Evolutionary conservation across 23 red algal genomes (phyloP).

Genomic region (Gracilaria vermiculophylla): DNA sequence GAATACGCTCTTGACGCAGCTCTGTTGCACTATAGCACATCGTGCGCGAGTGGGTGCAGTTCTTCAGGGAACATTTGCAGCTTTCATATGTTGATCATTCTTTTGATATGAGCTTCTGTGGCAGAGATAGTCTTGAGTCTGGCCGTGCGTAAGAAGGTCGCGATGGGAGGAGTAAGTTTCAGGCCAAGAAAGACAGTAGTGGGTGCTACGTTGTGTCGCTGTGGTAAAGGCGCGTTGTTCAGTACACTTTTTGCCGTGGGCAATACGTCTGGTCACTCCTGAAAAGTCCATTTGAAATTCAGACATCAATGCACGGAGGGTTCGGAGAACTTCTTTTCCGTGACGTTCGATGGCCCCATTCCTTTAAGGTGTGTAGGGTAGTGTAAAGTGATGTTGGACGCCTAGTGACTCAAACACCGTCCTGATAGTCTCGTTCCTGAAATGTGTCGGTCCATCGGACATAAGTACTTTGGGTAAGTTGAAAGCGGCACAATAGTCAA

Average conservation of each 20-base stretch:
- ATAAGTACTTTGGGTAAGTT: slow-evolving; percentile 4
- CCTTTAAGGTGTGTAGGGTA: slow-evolving; percentile 17
- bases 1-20: neutral
- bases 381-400: slow-evolving; percentile 32
- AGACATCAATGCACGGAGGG: neutral
- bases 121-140: neutral
- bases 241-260: neutral
- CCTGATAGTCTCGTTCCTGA: slow-evolving; percentile 32
- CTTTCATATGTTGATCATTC: neutral
- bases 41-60: slow-evolving; percentile 7
- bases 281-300: neutral
- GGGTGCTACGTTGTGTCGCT: neutral
- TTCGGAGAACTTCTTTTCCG: neutral
- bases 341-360: neutral
- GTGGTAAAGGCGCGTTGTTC: slow-evolving; percentile 7
- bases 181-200: slow-evolving; percentile 10
- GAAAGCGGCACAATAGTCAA: slow-evolving; percentile 23
- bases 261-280: slow-evolving; percentile 10
- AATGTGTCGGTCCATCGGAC: slow-evolving; percentile 25
- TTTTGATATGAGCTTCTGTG: slow-evolving; percentile 4
- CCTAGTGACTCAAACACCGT: neutral
- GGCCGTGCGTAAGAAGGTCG: neutral
- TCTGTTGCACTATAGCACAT: neutral
- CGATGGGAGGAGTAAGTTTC: slow-evolving; percentile 12
- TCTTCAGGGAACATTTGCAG: neutral